Conservation (phyloP, 75 land plant species). For the Selaginella moellendorffii region DNA sequence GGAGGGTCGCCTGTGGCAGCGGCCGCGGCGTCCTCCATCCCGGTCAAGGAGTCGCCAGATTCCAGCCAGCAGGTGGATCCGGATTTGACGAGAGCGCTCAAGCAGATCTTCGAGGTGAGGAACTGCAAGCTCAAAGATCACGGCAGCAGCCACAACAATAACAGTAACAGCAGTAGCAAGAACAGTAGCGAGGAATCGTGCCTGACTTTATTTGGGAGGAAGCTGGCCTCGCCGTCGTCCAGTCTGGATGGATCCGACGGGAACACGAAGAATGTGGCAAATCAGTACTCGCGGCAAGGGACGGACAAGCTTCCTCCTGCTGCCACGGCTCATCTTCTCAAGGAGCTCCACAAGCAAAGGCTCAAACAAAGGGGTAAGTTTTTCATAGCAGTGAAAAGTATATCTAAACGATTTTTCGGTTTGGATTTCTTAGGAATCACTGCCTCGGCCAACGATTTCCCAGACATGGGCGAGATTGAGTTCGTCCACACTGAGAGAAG, state of each 20-base stretch:
- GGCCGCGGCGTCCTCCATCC: neutral
- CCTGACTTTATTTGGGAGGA: neutral
- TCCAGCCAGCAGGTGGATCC: neutral
- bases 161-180: neutral
- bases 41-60: neutral
- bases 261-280: neutral
- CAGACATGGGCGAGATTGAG: neutral
- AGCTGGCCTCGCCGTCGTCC: neutral
- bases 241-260: neutral
- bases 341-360: slow-evolving; percentile 1
- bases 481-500: neutral
- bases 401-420: neutral
- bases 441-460: neutral
- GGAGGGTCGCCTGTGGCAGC: too few relatives aligned
- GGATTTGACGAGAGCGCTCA: neutral
- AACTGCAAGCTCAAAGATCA: neutral
- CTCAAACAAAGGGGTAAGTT: neutral
- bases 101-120: neutral
- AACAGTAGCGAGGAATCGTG: neutral
- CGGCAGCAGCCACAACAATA: neutral
- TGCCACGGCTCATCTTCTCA: neutral
- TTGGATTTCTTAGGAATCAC: neutral
- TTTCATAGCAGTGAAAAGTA: too few relatives aligned
- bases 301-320: neutral
- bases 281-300: neutral